phyloP scores from a whole-genome alignment of 1,284 basidiomycete genomes.

The Ustilago nuda region DNA sequence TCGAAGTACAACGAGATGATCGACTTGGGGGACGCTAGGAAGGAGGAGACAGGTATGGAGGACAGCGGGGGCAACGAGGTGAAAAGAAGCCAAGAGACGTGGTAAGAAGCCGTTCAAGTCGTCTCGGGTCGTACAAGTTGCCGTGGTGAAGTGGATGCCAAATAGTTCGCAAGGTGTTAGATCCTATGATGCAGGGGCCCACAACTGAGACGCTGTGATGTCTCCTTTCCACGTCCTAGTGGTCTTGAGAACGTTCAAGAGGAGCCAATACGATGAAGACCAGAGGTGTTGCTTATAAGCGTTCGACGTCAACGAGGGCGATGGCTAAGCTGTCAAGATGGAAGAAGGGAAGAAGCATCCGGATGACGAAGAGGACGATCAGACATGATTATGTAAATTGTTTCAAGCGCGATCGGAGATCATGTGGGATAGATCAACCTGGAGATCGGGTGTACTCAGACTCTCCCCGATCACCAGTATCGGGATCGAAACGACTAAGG shows the following conservation, averaged over 20 bases:
- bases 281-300: background rate
- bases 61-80: slow-evolving; percentile 15
- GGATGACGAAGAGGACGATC: too few relatives aligned
- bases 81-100: slow-evolving; percentile 8
- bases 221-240: background rate
- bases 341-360: slow-evolving; percentile 1
- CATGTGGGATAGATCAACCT: too few relatives aligned
- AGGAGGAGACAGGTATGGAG: slow-evolving; percentile 7
- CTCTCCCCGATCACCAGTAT: too few relatives aligned
- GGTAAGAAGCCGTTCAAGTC: slow-evolving; percentile 8
- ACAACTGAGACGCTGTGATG: background rate
- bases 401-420: too few relatives aligned
- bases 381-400: too few relatives aligned
- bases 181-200: background rate
- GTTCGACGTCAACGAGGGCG: background rate
- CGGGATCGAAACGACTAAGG: too few relatives aligned
- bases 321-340: background rate
- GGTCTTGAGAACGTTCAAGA: background rate
- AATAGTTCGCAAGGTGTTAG: slow-evolving; percentile 2
- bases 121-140: slow-evolving; percentile 6
- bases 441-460: too few relatives aligned
- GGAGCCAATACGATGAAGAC: background rate
- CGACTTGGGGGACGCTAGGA: slow-evolving; percentile 1
- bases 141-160: background rate
- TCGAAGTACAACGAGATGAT: slow-evolving; percentile 10